Base-by-base conservation (phyloP, 2,329 filamentous ascomycete species). In the Aspergillus uvarum region DNA sequence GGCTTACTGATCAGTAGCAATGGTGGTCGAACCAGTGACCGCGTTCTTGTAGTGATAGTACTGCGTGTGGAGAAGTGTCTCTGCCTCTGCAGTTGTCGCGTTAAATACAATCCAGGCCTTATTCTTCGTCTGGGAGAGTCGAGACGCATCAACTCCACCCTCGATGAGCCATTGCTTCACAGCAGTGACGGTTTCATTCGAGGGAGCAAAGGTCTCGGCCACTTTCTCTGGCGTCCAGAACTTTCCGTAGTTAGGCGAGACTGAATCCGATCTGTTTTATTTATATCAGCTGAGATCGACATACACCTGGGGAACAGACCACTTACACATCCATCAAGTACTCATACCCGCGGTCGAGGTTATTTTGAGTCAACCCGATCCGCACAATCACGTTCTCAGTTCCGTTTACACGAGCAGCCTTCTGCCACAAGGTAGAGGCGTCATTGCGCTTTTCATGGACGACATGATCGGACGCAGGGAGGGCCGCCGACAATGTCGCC, bases 101-200 rank as follows among this genome's bases (percentile, higher is more conserved):
- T 77, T 71, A 58, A 81, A 79, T 12, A 75, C 72, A 3, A 80
- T 67, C 77, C 77, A 80, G 49, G 74, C 71, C 49, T 71, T 71
- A 58, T 74, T 74, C 26, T 60, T 56, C 1, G 72, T 73, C 19
- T 70, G 70, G 2, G 64, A 65, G 32, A 74, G 56, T 2, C 71
- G 70, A n/a, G 65, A 53, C 8, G 54, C 21, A 6, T 64, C 47
- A 47, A 74, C 67, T 1, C 72, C 70, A 12, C 68, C 61, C 2
- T 56, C 63, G n/a, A 69, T 64, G 7, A 74, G 50, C 72, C 72
- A 74, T 16, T 59, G 52, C 47, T 65, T 66, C 4, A 77, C 73
- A 10, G 64, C 63, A 42, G 69, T 64, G 12, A 72, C 68, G 2
- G 66, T 67, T 14, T 69, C 67, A 19, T 68, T 51, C 12, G 66